phyloP scores from a whole-genome alignment of 106 monocot species.

The Iris macrosiphon region DNA sequence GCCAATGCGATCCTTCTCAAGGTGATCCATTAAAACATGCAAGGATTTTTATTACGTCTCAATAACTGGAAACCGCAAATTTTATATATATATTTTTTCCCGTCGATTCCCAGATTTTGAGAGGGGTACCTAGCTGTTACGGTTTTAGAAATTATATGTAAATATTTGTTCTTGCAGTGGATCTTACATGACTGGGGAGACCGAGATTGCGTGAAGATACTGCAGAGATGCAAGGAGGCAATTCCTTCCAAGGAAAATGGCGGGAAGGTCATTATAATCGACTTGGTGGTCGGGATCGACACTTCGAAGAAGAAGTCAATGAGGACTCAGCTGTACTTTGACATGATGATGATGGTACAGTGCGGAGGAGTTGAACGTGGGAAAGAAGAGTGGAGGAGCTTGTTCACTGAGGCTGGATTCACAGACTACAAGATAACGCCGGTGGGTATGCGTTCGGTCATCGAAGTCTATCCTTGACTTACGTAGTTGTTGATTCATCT shows the following conservation, averaged over 20 bases:
- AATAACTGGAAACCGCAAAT: too few species aligned
- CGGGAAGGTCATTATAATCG: conserved; percentile 17
- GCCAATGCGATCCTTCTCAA: conserved; percentile 12
- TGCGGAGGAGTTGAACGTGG: not conserved
- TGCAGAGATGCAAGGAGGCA: conserved; percentile 13
- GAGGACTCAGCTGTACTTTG: conserved; percentile 4
- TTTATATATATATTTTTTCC: too few species aligned
- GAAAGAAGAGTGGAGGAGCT: not conserved
- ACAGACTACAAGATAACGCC: conserved; percentile 9
- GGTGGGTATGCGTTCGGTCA: not conserved
- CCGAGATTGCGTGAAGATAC: conserved; percentile 15
- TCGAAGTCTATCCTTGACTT: conserved; percentile 10
- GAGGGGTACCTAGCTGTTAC: too few species aligned
- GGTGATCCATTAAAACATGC: too few species aligned
- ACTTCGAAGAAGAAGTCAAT: not conserved
- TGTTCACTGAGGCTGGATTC: conserved; percentile 2
- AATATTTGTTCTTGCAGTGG: conserved; percentile 18
- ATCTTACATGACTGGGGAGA: conserved; percentile 20
- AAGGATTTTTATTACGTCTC: too few species aligned
- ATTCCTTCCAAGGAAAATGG: not conserved
- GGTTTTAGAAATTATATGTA: too few species aligned
- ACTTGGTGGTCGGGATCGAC: conserved; percentile 7
- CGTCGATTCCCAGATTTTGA: too few species aligned
- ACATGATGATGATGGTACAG: conserved; percentile 9
- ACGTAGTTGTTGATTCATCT: too few species aligned